A percentile compares a stretch with the other conserved stretches of the same genome.
phyloP scores from a whole-genome alignment of 2,329 filamentous ascomycete species.

The Botrytis cinerea region DNA sequence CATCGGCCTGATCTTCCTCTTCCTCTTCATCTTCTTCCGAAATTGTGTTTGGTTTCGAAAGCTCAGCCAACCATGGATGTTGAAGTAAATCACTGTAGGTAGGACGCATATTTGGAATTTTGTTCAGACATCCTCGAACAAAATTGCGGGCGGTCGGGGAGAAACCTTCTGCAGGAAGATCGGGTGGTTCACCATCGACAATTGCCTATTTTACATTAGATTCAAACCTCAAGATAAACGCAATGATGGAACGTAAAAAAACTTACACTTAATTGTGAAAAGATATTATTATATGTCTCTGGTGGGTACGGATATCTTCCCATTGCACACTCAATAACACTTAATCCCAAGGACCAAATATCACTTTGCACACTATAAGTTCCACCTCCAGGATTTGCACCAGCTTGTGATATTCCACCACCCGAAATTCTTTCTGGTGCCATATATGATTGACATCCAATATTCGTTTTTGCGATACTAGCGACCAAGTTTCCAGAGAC shows the following conservation, averaged over 20 bases:
- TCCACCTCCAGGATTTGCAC: slow-evolving; percentile 68
- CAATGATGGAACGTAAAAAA: not conserved
- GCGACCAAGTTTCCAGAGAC: slow-evolving; percentile 96
- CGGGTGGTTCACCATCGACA: slow-evolving; percentile 93
- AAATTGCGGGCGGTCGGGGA: slow-evolving; percentile 82
- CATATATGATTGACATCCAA: slow-evolving; percentile 99
- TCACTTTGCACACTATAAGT: slow-evolving; percentile 98
- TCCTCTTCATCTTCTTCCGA: slow-evolving; percentile 63
- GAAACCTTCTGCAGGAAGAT: slow-evolving; percentile 76
- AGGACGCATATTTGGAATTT: slow-evolving; percentile 88
- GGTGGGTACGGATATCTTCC: slow-evolving; percentile 95
- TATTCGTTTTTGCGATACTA: slow-evolving; percentile 97
- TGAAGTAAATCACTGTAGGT: slow-evolving; percentile 87
- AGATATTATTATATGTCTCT: slow-evolving; percentile 97
- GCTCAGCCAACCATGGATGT: slow-evolving; percentile 80
- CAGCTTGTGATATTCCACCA: slow-evolving; percentile 72
- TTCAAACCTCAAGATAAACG: not conserved
- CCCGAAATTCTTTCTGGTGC: slow-evolving; percentile 93
- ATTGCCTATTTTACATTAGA: slow-evolving; percentile 68
- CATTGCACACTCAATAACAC: slow-evolving; percentile 93
- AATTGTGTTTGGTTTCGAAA: slow-evolving; percentile 77
- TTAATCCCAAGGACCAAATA: slow-evolving; percentile 94
- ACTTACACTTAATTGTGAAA: slow-evolving; percentile 93
- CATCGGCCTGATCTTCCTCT: slow-evolving; percentile 40
- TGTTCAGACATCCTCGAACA: slow-evolving; percentile 86